Base-by-base conservation (phyloP, 768 basidiomycete genomes). In the Pleurotus salmoneostramineus region DNA sequence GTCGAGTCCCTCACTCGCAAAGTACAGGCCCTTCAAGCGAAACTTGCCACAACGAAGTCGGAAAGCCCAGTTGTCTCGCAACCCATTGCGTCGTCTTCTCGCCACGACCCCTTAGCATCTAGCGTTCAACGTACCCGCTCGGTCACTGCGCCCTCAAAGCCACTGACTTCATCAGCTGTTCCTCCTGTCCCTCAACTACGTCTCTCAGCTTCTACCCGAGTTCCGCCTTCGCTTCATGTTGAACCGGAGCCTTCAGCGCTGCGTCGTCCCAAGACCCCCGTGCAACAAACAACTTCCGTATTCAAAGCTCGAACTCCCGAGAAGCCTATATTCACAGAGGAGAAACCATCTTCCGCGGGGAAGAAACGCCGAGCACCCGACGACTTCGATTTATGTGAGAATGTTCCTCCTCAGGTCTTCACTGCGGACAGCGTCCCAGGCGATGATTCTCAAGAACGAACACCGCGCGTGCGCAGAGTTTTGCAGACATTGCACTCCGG, bases 341-440 rank as follows among this genome's bases (percentile, higher is more conserved):
- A 64, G 46, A 62, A 66, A 7, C 63, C 68, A 50, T 67, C 71
- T 43, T 71, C 80, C 10, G 79, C 82, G 36, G 85, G 88, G 33
- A 86, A 84, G 74, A 92, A 91, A 66, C 81, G 90, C 8, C 81
- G 83, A 21, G 86, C 84, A 31, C 90, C 91, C 1, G 90, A 91
- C 56, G 89, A 92, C 63, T 88, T 88, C 61, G 88, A 90, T 50
- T 77, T 61, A 65, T 79, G 69, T 54, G 77, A 79, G 52, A 71
- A 66, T 54, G 70, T 87, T 31, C 86, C 88, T 27, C 79, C 82
- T 0, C 88, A 91, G 65, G 87, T 76, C 3, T 89, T 82, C 73
- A 85, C 79, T 37, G 73, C 74, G 0, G 85, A 87, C 7, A 77
- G 82, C 45, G 68, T 80, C 31, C 72, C 77, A 17, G 75, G 74